phyloP scores from a whole-genome alignment of 345 rosid species.

The Eutrema heterophyllum region DNA sequence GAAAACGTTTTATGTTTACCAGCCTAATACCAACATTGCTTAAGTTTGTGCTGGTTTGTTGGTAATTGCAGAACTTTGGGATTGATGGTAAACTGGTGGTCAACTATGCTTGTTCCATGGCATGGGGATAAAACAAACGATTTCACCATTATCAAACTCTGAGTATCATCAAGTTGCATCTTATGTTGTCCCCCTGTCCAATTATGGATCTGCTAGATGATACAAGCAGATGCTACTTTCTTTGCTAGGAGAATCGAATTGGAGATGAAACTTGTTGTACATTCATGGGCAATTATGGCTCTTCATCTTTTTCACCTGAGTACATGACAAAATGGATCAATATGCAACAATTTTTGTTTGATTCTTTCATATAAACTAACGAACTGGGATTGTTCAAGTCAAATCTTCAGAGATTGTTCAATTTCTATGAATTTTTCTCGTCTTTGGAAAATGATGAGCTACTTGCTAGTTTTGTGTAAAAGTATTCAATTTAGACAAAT shows the following conservation, averaged over 20 bases:
- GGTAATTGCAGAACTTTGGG: slow-evolving; percentile 69
- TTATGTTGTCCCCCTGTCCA: background rate
- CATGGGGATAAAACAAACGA: slow-evolving; percentile 69
- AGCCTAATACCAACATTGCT: background rate
- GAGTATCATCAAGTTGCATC: slow-evolving; percentile 6
- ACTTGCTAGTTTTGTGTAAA: background rate
- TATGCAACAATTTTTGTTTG: no score
- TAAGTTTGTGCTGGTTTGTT: background rate
- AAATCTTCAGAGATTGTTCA: background rate
- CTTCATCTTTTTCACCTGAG: no score
- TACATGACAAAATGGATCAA: no score
- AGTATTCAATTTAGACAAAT: background rate
- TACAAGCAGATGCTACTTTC: background rate
- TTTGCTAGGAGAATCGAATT: no score
- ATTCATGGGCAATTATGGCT: no score
- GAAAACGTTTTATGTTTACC: background rate
- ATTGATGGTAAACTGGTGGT: slow-evolving; percentile 86
- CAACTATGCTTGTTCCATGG: slow-evolving; percentile 86
- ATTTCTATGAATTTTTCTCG: background rate
- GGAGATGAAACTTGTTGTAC: no score
- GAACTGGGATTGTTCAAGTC: no score
- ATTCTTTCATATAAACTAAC: no score
- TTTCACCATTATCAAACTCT: background rate
- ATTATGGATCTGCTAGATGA: background rate
- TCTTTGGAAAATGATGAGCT: background rate